Percentiles rank a stretch among this genome's conserved stretches.
Evolutionary conservation across 108 stramenopile genomes (phyloP).

Genomic region (Cylindrotheca fusiformis): DNA sequence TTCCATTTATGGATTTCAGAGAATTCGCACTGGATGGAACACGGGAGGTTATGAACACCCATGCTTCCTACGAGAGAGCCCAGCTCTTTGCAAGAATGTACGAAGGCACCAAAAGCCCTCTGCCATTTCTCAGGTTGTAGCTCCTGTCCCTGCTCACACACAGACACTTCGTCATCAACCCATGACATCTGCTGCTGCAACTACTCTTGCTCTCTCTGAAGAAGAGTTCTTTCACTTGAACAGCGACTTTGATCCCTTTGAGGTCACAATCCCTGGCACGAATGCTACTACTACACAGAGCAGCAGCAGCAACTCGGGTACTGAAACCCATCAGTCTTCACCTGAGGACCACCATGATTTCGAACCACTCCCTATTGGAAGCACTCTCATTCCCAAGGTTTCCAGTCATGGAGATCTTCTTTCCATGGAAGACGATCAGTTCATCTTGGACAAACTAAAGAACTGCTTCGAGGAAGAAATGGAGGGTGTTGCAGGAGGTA

Average conservation of each 20-base stretch:
- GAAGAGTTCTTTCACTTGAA: not conserved
- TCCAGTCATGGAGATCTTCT: not conserved
- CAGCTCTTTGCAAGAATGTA: not conserved
- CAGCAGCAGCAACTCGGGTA: not conserved
- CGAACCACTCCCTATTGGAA: not conserved
- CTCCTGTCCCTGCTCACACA: not conserved
- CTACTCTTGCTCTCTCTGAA: not conserved
- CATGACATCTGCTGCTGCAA: not conserved
- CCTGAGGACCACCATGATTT: not conserved
- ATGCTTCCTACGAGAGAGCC: slow-evolving; percentile 25
- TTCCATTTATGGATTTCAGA: slow-evolving; percentile 69
- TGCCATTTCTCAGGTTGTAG: not conserved
- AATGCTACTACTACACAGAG: not conserved
- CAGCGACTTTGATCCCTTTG: not conserved
- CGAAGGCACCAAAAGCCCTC: not conserved
- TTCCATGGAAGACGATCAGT: not conserved
- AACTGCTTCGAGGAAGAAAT: not conserved
- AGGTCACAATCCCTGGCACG: not conserved
- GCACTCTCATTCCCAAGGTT: not conserved
- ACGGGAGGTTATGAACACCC: slow-evolving; percentile 33
- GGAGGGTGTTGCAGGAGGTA: not conserved
- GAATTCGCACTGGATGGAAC: slow-evolving; percentile 45
- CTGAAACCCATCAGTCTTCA: not conserved
- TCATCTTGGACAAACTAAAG: not conserved
- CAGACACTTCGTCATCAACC: no score